Percentiles rank a stretch among this genome's conserved stretches.
Evolutionary conservation across 345 rosid species (phyloP).

Genomic region (Lumnitzera racemosa): DNA sequence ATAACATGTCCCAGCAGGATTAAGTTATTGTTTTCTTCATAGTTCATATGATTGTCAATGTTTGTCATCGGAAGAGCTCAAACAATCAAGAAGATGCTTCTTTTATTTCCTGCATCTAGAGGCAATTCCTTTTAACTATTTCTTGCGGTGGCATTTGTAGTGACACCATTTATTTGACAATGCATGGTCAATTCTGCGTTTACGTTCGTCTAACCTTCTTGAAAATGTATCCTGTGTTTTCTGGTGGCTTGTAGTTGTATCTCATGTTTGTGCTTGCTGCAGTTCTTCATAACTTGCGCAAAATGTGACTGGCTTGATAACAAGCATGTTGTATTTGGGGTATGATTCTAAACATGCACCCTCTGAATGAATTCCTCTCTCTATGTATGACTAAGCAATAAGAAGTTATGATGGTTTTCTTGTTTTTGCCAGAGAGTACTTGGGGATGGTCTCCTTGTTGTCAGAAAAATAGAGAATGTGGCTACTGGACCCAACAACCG

Average conservation of each 20-base stretch:
- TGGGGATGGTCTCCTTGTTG: slow-evolving; percentile 79
- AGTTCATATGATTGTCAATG: too few relatives aligned
- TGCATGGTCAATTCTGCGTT: too few relatives aligned
- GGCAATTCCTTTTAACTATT: too few relatives aligned
- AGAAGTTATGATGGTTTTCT: background rate
- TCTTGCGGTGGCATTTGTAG: too few relatives aligned
- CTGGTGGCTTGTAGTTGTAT: background rate
- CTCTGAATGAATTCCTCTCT: background rate
- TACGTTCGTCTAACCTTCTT: too few relatives aligned
- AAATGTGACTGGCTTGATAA: slow-evolving; percentile 99
- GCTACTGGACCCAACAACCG: slow-evolving; percentile 86
- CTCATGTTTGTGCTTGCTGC: slow-evolving; percentile 23
- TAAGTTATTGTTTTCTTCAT: too few relatives aligned
- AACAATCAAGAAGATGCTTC: too few relatives aligned
- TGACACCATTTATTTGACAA: too few relatives aligned
- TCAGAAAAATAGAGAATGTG: slow-evolving; percentile 92
- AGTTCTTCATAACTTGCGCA: slow-evolving; percentile 91
- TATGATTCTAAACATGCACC: slow-evolving; percentile 19
- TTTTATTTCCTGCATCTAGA: too few relatives aligned
- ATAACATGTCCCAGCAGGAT: background rate
- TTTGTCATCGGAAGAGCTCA: too few relatives aligned
- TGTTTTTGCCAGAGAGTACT: slow-evolving; percentile 57
- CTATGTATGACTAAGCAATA: background rate
- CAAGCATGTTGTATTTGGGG: slow-evolving; percentile 97
- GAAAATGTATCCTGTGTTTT: background rate